These are phyloP conservation scores for Zopfochytrium polystomum DNA, from an alignment of 371 early-diverging fungal species.

Conservation along the genomic window DNA sequence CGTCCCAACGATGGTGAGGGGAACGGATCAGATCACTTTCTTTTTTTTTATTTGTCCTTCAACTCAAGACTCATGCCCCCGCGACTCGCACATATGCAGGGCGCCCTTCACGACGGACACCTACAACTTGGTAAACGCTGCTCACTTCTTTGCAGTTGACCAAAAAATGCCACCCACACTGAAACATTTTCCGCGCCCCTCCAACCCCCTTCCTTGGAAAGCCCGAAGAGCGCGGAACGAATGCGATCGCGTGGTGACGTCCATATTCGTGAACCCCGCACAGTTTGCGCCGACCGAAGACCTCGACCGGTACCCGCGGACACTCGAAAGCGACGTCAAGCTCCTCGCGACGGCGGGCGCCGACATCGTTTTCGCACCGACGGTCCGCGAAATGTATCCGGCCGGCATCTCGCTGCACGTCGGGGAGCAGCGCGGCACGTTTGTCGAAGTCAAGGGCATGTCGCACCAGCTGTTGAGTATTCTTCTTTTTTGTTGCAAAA, in stretches of 20 bases:
- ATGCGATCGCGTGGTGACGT: slow-evolving; percentile 72
- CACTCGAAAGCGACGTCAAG: slow-evolving; percentile 69
- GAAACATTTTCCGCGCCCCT: background rate
- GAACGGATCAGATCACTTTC: too few species aligned
- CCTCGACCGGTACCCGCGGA: slow-evolving; percentile 85
- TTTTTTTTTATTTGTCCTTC: too few species aligned
- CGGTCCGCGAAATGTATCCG: slow-evolving; percentile 90
- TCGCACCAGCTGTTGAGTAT: slow-evolving; percentile 75
- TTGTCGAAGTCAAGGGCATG: slow-evolving; percentile 85
- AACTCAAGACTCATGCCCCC: background rate
- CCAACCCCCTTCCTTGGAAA: slow-evolving; percentile 14
- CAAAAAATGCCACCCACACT: background rate
- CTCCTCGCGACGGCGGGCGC: slow-evolving; percentile 47
- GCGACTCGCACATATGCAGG: slow-evolving; percentile 45
- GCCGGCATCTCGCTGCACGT: slow-evolving; percentile 78
- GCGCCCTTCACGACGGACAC: slow-evolving; percentile 90
- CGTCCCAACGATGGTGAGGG: slow-evolving; percentile 54
- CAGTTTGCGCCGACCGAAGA: slow-evolving; percentile 97
- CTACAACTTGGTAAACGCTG: slow-evolving; percentile 58
- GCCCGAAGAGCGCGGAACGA: slow-evolving; percentile 59
- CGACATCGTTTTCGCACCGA: slow-evolving; percentile 72
- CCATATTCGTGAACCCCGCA: slow-evolving; percentile 95
- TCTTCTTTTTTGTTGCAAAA: too few species aligned
- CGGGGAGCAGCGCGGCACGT: slow-evolving; percentile 75
- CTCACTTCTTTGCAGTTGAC: background rate